These are phyloP conservation scores for Tulasnella sp. DNA, from an alignment of 768 basidiomycete genomes.

Conservation along the genomic window DNA sequence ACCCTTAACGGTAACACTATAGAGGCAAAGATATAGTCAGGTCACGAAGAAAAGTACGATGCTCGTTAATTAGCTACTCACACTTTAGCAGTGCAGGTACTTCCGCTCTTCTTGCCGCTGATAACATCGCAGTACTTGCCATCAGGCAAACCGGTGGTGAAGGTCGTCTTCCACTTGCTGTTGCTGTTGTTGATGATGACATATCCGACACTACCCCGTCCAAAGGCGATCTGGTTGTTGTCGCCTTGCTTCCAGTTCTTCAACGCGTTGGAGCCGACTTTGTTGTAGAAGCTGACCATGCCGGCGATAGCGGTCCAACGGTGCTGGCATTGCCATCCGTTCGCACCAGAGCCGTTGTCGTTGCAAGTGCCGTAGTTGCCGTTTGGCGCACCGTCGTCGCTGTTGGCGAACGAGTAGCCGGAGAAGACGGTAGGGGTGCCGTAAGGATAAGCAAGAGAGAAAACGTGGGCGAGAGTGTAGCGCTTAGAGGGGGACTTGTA, in stretches of 20 bases:
- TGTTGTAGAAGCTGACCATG: slow-evolving; percentile 37
- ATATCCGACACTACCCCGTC: slow-evolving; percentile 61
- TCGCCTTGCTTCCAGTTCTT: slow-evolving; percentile 61
- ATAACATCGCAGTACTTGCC: slow-evolving; percentile 70
- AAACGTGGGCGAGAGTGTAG: slow-evolving; percentile 28
- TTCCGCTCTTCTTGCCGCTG: slow-evolving; percentile 49
- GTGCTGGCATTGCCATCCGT: slow-evolving; percentile 39
- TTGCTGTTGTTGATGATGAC: slow-evolving; percentile 71
- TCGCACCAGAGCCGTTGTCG: slow-evolving; percentile 33
- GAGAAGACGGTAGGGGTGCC: slow-evolving; percentile 68
- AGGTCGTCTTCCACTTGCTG: slow-evolving; percentile 57
- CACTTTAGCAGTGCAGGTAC: slow-evolving; percentile 57
- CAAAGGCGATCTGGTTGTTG: slow-evolving; percentile 66
- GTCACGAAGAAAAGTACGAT: no score
- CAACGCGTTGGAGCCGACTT: slow-evolving; percentile 10
- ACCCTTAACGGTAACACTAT: slow-evolving; percentile 53
- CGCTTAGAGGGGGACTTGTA: slow-evolving; percentile 22
- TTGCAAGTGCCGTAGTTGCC: slow-evolving; percentile 46
- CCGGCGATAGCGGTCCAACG: slow-evolving; percentile 38
- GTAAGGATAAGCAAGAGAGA: slow-evolving; percentile 52
- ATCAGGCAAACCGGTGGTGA: slow-evolving; percentile 59
- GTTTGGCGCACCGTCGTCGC: slow-evolving; percentile 64
- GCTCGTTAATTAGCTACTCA: slow-evolving; percentile 39
- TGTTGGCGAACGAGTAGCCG: slow-evolving; percentile 51
- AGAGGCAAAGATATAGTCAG: background rate